Evolutionary conservation across 2,329 filamentous ascomycete genomes (phyloP).

Genomic region (Aureobasidium sp.): DNA sequence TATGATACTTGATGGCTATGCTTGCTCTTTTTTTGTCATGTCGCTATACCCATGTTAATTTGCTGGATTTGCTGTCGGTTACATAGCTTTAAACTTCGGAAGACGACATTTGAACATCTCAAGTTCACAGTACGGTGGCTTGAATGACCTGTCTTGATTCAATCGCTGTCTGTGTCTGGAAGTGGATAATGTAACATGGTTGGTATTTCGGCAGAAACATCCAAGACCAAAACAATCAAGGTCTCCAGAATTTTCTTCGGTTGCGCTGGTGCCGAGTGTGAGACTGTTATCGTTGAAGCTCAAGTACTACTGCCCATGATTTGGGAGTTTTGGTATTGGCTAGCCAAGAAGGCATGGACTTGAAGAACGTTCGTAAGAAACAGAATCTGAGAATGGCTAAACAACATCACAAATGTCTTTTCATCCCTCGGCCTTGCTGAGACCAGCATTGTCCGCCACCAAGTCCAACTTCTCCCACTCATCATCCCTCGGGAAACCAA

Average conservation of each 20-base stretch:
- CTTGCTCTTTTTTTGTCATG: background rate
- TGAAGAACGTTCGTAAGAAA: background rate
- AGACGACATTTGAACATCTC: too few species aligned
- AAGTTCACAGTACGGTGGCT: too few species aligned
- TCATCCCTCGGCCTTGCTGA: slow-evolving; percentile 12
- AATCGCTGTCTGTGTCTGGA: too few species aligned
- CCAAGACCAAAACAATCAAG: too few species aligned
- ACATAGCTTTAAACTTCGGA: background rate
- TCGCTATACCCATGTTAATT: background rate
- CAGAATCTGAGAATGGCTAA: background rate
- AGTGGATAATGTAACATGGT: too few species aligned
- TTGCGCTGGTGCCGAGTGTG: too few species aligned
- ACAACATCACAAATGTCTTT: background rate
- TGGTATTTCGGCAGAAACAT: too few species aligned
- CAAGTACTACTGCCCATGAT: background rate
- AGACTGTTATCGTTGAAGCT: too few species aligned
- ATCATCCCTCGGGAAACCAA: slow-evolving; percentile 34
- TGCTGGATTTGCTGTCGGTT: background rate
- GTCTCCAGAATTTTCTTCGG: too few species aligned
- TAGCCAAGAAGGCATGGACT: background rate
- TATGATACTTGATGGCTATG: background rate
- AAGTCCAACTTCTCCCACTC: slow-evolving; percentile 30
- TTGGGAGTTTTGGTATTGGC: background rate
- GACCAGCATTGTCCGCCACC: slow-evolving; percentile 1
- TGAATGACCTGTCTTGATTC: too few species aligned